Evolutionary conservation across 768 basidiomycete genomes (phyloP).

Genomic region (Floccularia luteovirens): DNA sequence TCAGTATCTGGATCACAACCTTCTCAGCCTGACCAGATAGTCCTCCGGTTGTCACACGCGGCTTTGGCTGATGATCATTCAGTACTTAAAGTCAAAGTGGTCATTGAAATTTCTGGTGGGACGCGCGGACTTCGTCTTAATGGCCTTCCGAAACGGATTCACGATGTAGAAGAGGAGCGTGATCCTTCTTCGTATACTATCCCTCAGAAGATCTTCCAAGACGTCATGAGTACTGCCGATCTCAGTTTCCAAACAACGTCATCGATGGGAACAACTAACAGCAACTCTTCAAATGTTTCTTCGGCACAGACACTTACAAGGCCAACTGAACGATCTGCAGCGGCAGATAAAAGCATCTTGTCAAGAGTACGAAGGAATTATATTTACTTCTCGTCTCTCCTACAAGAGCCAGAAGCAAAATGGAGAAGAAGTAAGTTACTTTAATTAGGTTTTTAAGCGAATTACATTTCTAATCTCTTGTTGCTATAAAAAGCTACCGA

Average conservation of each 20-base stretch:
- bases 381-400: constrained; percentile 93
- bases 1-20: constrained; percentile 16
- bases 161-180: constrained; percentile 58
- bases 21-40: constrained; percentile 37
- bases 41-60: constrained; percentile 68
- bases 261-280: constrained; percentile 45
- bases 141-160: constrained; percentile 66
- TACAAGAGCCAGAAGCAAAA: constrained; percentile 97
- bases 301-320: constrained; percentile 25
- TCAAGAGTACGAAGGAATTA: constrained; percentile 88
- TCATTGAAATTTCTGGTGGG: constrained; percentile 74
- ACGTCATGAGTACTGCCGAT: constrained; percentile 63
- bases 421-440: constrained; percentile 74
- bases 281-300: constrained; percentile 30
- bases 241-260: constrained; percentile 63
- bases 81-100: constrained; percentile 72
- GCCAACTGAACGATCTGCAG: constrained; percentile 39
- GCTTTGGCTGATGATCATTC: constrained; percentile 66
- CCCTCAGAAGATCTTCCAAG: constrained; percentile 61
- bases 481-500: constrained; percentile 55
- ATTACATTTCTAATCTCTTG: constrained; percentile 3
- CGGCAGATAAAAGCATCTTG: constrained; percentile 76
- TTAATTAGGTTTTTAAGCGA: constrained; percentile 2
- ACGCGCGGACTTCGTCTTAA: constrained; percentile 81
- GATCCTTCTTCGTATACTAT: constrained; percentile 54